Evolutionary conservation across 2,329 filamentous ascomycete genomes (phyloP).

Genomic region (Apiospora saccharicola): DNA sequence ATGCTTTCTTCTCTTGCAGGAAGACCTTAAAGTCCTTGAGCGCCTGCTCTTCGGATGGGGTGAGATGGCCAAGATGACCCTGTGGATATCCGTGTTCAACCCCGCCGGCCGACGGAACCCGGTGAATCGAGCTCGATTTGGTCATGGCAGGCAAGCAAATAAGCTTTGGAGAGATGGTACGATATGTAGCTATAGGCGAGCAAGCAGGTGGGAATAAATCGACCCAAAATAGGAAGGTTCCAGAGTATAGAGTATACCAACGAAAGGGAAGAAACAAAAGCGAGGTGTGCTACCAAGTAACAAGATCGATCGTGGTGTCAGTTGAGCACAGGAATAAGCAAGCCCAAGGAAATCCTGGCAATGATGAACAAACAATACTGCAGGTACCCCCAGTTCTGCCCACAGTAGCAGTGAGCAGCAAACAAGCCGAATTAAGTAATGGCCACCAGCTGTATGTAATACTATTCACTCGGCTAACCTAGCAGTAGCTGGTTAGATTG

Average conservation of each 20-base stretch:
- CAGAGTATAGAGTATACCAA: neutral
- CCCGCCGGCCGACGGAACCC: slow-evolving; percentile 42
- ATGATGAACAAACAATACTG: slow-evolving; percentile 6
- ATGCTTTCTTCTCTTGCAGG: slow-evolving; percentile 70
- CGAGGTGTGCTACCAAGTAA: neutral
- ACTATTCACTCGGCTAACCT: neutral
- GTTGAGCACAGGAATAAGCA: slow-evolving; percentile 1
- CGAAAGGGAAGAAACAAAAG: neutral
- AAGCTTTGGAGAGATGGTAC: neutral
- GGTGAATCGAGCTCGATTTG: slow-evolving; percentile 36
- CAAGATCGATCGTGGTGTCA: neutral
- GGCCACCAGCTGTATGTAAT: neutral
- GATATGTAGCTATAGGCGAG: neutral
- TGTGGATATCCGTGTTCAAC: slow-evolving; percentile 65
- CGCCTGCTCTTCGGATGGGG: slow-evolving; percentile 69
- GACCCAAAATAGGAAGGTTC: neutral
- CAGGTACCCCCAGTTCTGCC: slow-evolving; percentile 12
- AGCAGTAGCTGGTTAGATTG: neutral
- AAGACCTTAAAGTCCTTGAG: slow-evolving; percentile 76
- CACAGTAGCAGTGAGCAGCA: neutral
- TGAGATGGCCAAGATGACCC: slow-evolving; percentile 85
- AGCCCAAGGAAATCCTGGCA: neutral
- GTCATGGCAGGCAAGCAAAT: slow-evolving; percentile 30
- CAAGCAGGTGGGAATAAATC: neutral
- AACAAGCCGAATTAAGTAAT: neutral